phyloP scores from a whole-genome alignment of 148 eudicot species.

The Pouteria glomerata region DNA sequence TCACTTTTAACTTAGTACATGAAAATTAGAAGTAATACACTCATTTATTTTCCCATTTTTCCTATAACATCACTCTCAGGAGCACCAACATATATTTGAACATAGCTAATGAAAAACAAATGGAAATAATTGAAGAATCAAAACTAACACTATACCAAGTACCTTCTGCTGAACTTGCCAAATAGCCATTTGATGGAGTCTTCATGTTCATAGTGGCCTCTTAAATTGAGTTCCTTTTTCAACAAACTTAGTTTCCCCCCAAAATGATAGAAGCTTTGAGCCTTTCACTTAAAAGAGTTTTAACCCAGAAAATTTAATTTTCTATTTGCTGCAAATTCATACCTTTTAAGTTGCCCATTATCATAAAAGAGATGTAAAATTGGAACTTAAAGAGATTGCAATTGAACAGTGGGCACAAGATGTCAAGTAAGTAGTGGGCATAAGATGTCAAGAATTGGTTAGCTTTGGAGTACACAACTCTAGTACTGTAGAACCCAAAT shows the following conservation, averaged over 20 bases:
- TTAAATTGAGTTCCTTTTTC: not conserved
- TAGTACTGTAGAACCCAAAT: no score
- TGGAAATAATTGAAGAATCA: not conserved
- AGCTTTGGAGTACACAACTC: no score
- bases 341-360: not conserved
- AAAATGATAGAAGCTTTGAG: conserved; percentile 1
- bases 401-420: conserved; percentile 14
- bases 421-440: conserved; percentile 9
- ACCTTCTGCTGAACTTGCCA: conserved; percentile 42
- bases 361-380: conserved; percentile 10
- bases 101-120: not conserved
- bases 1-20: not conserved
- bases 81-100: not conserved
- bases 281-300: not conserved
- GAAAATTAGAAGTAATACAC: not conserved
- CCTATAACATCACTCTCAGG: not conserved
- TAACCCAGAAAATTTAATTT: not conserved
- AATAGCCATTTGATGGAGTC: conserved; percentile 67
- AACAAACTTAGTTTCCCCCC: not conserved
- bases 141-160: conserved; percentile 12
- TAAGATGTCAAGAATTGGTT: no score
- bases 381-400: conserved; percentile 14
- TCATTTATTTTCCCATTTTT: not conserved
- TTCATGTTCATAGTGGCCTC: conserved; percentile 39
- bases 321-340: conserved; percentile 1